Evolutionary conservation across 495 filamentous ascomycete genomes (phyloP), one percentile per base, ranked within the genome.

Genomic region (Emericellopsis terricola): DNA sequence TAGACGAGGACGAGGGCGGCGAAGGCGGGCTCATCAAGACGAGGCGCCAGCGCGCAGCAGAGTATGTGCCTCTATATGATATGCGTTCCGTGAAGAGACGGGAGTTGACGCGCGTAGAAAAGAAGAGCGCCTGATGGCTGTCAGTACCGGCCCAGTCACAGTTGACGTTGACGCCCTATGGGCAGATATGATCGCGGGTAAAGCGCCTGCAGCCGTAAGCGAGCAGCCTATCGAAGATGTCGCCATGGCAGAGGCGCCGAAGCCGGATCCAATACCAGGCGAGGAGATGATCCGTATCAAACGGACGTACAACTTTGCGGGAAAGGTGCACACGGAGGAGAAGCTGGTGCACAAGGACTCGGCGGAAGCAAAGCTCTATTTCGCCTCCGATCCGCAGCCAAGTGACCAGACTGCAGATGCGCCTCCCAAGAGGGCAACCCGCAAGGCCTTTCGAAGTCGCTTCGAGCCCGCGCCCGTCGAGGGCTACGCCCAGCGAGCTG

Each of bases 121-220:
- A 41, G 64, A 69, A 51, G 70, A 80, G 46, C 69, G 64, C 31
- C 75, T 70, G 56, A 52, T 66, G n/a, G 53, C 74, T 20, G 62
- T 69, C 5, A 64, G 56, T 34, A 71, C 63, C 28, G 74, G 74
- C 4, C 77, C 72, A 2, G 76, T 78, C 7, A 93, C 86, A 8
- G 58, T 89, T 31, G 81, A 97, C 48, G 80, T 97, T n/a, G 78
- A 96, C 39, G 73, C 73, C 8, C 45, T 96, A 11, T 97, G 89
- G 89, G 68, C 65, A 19, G 65, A 71, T 44, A 81, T 97, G 81
- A 76, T 69, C 15, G 56, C 67, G 34, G 50, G 41, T 18, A 42
- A 48, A 36, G 23, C 38, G 34, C 33, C 46, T 27, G 16, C 26
- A 39, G 15, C 24, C 29, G 8, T 15, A 11, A n/a, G 28, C 18